Evolutionary conservation across 1,284 basidiomycete genomes (phyloP).

Genomic region (Fomes fomentarius): DNA sequence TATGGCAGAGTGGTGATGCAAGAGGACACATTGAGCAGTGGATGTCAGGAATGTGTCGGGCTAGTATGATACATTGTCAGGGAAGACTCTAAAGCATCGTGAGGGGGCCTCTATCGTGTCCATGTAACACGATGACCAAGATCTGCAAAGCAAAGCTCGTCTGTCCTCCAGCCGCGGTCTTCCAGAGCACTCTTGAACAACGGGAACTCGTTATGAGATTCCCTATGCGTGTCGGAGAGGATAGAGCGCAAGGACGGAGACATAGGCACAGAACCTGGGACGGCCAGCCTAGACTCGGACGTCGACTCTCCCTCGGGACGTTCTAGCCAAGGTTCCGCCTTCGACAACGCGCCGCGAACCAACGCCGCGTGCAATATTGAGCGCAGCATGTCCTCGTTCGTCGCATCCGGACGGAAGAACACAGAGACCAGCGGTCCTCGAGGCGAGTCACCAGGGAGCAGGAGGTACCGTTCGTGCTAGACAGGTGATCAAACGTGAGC

Average conservation of each 20-base stretch:
- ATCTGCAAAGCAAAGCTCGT: conserved; percentile 36
- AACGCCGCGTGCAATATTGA: conserved; percentile 33
- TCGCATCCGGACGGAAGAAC: conserved; percentile 31
- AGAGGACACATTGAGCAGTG: not conserved
- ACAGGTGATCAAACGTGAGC: conserved; percentile 7
- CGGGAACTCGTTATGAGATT: conserved; percentile 23
- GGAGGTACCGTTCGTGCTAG: conserved; percentile 33
- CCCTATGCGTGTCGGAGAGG: conserved; percentile 21
- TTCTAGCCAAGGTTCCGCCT: not conserved
- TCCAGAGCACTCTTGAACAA: conserved; percentile 29
- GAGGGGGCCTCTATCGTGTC: conserved; percentile 22
- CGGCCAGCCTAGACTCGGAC: not conserved
- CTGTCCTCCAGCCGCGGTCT: conserved; percentile 31
- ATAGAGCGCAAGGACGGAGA: conserved; percentile 9
- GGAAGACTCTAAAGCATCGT: not conserved
- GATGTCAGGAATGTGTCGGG: too few relatives aligned
- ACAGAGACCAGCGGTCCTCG: conserved; percentile 21
- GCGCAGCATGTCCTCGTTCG: conserved; percentile 32
- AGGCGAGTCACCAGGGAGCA: conserved; percentile 27
- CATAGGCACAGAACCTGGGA: too few relatives aligned
- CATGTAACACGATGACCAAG: conserved; percentile 33
- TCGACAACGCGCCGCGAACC: conserved; percentile 20
- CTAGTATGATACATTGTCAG: not conserved
- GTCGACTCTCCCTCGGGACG: not conserved
- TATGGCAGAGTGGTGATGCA: too few relatives aligned